These are phyloP conservation scores for Iberis pinnata DNA, from an alignment of 345 rosid species.

Conservation along the genomic window DNA sequence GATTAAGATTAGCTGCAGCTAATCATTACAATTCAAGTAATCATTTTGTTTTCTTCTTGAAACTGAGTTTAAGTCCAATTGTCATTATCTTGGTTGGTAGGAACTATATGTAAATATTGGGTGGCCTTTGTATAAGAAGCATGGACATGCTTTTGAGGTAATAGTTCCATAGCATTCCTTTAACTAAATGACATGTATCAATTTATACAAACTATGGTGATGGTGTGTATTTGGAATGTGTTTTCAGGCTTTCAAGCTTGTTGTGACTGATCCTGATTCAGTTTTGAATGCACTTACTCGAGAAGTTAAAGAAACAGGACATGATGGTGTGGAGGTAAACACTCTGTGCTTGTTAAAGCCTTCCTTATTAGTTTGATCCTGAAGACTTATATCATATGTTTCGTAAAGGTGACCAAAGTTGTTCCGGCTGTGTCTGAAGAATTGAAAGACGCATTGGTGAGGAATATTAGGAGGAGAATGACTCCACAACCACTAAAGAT, in stretches of 20 bases:
- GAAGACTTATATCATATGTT: neutral
- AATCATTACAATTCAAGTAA: no score
- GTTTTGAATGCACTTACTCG: conserved; percentile 60
- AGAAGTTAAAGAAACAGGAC: conserved; percentile 71
- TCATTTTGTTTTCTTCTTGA: no score
- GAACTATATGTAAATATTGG: conserved; percentile 69
- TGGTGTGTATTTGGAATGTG: neutral
- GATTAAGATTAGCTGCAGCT: no score
- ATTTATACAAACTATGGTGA: neutral
- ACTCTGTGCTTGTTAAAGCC: neutral
- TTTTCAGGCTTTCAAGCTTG: conserved; percentile 71
- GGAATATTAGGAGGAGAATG: conserved; percentile 78
- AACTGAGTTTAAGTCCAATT: no score
- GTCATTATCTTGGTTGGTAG: no score
- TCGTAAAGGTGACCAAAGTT: conserved; percentile 56
- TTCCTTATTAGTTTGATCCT: conserved; percentile 4
- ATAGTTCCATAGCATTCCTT: neutral
- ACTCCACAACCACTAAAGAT: conserved; percentile 88
- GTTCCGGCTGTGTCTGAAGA: conserved; percentile 79
- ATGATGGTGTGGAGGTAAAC: conserved; percentile 82
- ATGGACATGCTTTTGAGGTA: conserved; percentile 95
- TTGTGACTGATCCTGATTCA: conserved; percentile 80
- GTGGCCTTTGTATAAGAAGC: conserved; percentile 85
- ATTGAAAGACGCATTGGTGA: conserved; percentile 68
- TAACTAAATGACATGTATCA: neutral